Base-by-base conservation (phyloP, 371 early-diverging fungal species). In the Mortierella sp. region DNA sequence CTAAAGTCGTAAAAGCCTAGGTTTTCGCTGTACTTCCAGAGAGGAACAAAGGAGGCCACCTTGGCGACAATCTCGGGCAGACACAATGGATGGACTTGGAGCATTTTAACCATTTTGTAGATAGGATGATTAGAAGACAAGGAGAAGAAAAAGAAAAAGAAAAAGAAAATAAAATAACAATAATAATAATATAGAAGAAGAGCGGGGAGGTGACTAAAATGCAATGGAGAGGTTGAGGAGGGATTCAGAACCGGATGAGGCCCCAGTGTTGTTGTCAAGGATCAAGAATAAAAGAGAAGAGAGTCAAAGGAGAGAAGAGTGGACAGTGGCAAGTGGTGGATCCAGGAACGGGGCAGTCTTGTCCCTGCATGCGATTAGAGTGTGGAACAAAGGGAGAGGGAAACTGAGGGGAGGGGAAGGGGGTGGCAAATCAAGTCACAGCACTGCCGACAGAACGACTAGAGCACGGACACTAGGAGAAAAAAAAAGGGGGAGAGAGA, bases 1-100 rank as follows among this genome's bases (percentile, higher is more conserved):
- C 52, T 72, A 50, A 60, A 74, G 60, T 77, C 70, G 28, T 77
- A 69, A n/a, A 77, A 77, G 14, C 76, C 76, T 1, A 75, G 62
- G 29, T 60, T 67, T 2, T 63, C 60, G 47, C 67, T 71, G 25
- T 75, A 60, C 30, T 75, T 71, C 76, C 76, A 75, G 57, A 70
- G 76, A 0, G 76, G 76, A 30, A 75, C 64, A 30, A 19, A 75
- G 26, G 43, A 64, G n/a, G 67, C 76, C 29, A 75, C 44, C 51
- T 56, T 59, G 16, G 71, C 63, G 57, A 75, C 60, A 64, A 75
- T 75, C 57, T 75, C 76, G 16, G 76, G 76, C 57, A 75, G 64
- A 51, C 64, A 50, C 55, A 75, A 57, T 12, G 71, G 76, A 44
- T 75, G 58, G 30, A 55, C 29, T 44, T 21, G 37, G 37, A 37